Percentiles rank a stretch among this genome's conserved stretches.
phyloP scores from a whole-genome alignment of 805 yeast species.

The Huiozyma sinensis region DNA sequence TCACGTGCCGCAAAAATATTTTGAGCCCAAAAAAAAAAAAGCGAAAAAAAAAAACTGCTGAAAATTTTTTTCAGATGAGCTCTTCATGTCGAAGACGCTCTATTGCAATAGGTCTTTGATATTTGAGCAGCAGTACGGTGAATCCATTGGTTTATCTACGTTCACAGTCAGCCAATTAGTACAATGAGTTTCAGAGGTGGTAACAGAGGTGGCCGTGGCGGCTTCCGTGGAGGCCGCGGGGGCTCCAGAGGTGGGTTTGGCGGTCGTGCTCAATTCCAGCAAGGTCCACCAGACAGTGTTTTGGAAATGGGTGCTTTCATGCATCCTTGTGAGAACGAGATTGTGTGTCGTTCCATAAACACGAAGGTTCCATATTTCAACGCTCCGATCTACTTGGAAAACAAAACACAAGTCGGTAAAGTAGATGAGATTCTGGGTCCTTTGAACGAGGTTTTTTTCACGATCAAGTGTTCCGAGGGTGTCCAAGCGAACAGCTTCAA shows the following conservation, averaged over 20 bases:
- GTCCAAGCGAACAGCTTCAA: slow-evolving; percentile 89
- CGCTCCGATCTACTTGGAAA: slow-evolving; percentile 95
- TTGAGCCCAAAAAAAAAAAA: too few species aligned
- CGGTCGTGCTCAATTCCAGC: slow-evolving; percentile 62
- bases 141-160: too few species aligned
- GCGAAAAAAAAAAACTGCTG: background rate
- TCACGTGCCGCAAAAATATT: too few species aligned
- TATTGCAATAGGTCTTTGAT: too few species aligned
- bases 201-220: slow-evolving; percentile 24
- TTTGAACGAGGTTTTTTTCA: slow-evolving; percentile 93
- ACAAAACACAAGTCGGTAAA: slow-evolving; percentile 92
- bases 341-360: slow-evolving; percentile 91
- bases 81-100: too few species aligned
- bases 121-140: too few species aligned
- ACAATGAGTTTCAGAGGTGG: slow-evolving; percentile 34
- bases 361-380: slow-evolving; percentile 94
- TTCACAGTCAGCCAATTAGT: background rate
- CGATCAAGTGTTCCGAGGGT: slow-evolving; percentile 93
- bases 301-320: slow-evolving; percentile 89
- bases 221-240: slow-evolving; percentile 33
- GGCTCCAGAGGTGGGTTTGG: slow-evolving; percentile 37
- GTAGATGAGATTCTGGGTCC: slow-evolving; percentile 98
- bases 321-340: slow-evolving; percentile 93
- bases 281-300: slow-evolving; percentile 95
- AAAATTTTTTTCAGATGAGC: slow-evolving; percentile 1